Conservation (phyloP, 108 stramenopile genomes). For the Cyclotella choctawhatcheeana region DNA sequence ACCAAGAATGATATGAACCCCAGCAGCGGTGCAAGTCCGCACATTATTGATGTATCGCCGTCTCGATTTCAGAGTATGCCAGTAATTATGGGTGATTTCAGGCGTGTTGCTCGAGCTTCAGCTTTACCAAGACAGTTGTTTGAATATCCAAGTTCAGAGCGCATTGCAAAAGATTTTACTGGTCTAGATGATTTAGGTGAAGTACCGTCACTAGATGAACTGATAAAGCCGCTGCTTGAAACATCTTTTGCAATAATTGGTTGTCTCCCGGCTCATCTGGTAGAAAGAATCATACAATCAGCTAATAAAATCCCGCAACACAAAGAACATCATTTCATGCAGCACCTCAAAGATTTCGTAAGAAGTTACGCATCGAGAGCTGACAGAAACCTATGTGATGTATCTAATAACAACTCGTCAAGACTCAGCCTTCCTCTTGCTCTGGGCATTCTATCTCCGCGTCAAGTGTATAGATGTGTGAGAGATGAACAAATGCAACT, state of each 20-base stretch:
- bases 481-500: conserved; percentile 32
- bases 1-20: background rate
- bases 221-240: conserved; percentile 43
- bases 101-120: conserved; percentile 51
- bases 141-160: conserved; percentile 13
- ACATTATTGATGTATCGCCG: conserved; percentile 28
- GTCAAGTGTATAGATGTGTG: conserved; percentile 49
- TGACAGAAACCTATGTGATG: conserved; percentile 60
- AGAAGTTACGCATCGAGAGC: conserved; percentile 54
- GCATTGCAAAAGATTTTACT: conserved; percentile 5
- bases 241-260: conserved; percentile 28
- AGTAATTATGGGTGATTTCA: conserved; percentile 74
- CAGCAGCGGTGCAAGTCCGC: conserved; percentile 1
- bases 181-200: conserved; percentile 36
- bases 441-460: conserved; percentile 62
- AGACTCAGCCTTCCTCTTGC: conserved; percentile 52
- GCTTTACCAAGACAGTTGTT: conserved; percentile 44
- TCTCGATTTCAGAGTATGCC: conserved; percentile 59
- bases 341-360: conserved; percentile 54
- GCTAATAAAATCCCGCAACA: conserved; percentile 21
- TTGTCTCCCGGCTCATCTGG: conserved; percentile 26
- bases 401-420: conserved; percentile 60
- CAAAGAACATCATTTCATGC: conserved; percentile 39
- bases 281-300: conserved; percentile 15
- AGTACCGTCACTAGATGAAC: conserved; percentile 53